A percentile compares a stretch with the other conserved stretches of the same genome.
Conservation (phyloP, 2,329 filamentous ascomycete genomes). For the Paecilomyces sp. region DNA sequence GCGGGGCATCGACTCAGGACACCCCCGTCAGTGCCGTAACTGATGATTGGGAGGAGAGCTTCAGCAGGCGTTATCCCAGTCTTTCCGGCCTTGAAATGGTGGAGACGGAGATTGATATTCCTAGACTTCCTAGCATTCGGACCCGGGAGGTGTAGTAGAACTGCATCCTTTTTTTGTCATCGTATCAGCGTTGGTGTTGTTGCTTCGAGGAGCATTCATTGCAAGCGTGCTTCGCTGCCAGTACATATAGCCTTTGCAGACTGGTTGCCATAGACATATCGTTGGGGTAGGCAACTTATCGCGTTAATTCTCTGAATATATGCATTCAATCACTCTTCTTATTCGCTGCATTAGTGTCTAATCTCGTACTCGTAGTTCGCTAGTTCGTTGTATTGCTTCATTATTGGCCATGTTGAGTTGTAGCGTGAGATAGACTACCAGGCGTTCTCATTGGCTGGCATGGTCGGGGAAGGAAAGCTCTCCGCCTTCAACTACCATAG, state of each 20-base stretch:
- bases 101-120: constrained; percentile 55
- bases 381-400: neutral
- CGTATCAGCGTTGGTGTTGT: neutral
- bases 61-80: constrained; percentile 81
- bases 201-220: neutral
- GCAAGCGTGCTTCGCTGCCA: neutral
- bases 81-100: constrained; percentile 80
- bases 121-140: constrained; percentile 28
- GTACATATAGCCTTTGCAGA: neutral
- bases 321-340: neutral
- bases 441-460: neutral
- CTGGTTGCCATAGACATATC: constrained; percentile 1
- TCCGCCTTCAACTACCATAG: neutral
- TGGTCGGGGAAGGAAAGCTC: neutral
- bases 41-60: constrained; percentile 63
- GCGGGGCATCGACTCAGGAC: constrained; percentile 13
- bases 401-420: neutral
- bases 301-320: neutral
- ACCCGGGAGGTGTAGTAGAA: constrained; percentile 34
- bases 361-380: neutral
- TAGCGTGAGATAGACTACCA: neutral
- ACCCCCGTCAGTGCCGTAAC: constrained; percentile 16
- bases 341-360: neutral
- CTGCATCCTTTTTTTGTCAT: neutral
- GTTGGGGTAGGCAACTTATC: neutral